Evolutionary conservation across 768 basidiomycete species (phyloP).

Genomic region (Pleurotus djamor): DNA sequence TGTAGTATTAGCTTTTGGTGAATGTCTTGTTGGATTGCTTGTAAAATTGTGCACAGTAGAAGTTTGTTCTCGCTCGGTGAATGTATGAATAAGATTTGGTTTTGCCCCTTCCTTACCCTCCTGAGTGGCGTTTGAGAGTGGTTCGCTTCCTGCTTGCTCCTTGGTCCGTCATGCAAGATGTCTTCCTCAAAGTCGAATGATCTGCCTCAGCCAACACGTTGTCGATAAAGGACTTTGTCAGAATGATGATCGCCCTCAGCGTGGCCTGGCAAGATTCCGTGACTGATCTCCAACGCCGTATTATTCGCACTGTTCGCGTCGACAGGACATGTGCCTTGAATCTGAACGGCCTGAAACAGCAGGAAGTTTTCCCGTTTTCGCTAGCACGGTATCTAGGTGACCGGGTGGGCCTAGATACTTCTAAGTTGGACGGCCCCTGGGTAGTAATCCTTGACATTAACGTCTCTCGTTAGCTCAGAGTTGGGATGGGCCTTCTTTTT

Average conservation of each 20-base stretch:
- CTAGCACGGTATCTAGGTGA: constrained; percentile 5
- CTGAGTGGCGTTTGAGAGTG: too few relatives aligned
- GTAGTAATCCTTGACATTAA: not conserved
- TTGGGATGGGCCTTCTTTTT: not conserved
- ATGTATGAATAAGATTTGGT: not conserved
- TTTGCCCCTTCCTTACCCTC: too few relatives aligned
- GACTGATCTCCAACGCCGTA: not conserved
- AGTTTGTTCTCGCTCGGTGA: not conserved
- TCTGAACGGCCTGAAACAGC: not conserved
- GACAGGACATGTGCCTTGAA: not conserved
- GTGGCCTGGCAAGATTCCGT: not conserved
- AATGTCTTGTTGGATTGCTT: not conserved
- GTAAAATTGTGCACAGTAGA: not conserved
- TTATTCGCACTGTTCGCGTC: not conserved
- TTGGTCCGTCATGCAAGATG: not conserved
- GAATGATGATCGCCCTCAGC: constrained; percentile 3
- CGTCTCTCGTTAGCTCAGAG: constrained; percentile 6
- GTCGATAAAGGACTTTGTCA: not conserved
- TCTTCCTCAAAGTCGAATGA: not conserved
- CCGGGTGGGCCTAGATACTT: constrained; percentile 1
- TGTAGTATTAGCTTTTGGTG: not conserved
- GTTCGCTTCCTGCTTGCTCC: not conserved
- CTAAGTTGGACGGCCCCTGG: not conserved
- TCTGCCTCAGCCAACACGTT: constrained; percentile 5
- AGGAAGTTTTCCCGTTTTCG: not conserved